phyloP scores from a whole-genome alignment of 805 yeast species.

The Saccharomycopsis fermentans region DNA sequence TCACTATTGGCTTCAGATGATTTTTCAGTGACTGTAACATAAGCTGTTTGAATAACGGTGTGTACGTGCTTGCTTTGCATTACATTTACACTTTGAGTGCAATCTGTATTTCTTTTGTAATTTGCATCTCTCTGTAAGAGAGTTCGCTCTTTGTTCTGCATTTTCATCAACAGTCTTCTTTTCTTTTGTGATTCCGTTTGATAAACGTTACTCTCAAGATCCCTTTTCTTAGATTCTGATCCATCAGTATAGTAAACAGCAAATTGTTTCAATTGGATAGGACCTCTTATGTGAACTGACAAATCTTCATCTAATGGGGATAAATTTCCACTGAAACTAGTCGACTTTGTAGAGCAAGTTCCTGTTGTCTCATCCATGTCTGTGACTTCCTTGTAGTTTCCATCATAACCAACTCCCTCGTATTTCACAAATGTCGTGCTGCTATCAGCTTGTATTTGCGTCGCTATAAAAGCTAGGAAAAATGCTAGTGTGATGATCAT shows the following conservation, averaged over 20 bases:
- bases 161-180: neutral
- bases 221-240: conserved; percentile 31
- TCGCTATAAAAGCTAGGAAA: neutral
- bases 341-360: conserved; percentile 38
- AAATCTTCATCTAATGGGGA: conserved; percentile 81
- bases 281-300: conserved; percentile 87
- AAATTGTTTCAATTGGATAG: conserved; percentile 66
- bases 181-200: neutral
- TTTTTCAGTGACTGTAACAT: conserved; percentile 53
- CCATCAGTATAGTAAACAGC: conserved; percentile 63
- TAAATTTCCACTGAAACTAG: conserved; percentile 57
- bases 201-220: neutral
- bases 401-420: conserved; percentile 71
- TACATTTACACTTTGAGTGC: conserved; percentile 20
- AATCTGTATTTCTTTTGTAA: conserved; percentile 30
- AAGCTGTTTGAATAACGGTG: conserved; percentile 63
- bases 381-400: conserved; percentile 73
- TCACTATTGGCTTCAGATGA: conserved; percentile 41
- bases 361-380: conserved; percentile 42
- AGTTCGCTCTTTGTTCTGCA: conserved; percentile 20
- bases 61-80: conserved; percentile 33
- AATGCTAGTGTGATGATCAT: neutral
- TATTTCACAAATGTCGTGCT: conserved; percentile 64
- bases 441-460: conserved; percentile 26
- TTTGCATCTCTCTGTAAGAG: conserved; percentile 23